Evolutionary conservation across 2,329 filamentous ascomycete genomes (phyloP), one percentile per base, ranked within the genome.

Genomic region (Madurella mycetomatis): DNA sequence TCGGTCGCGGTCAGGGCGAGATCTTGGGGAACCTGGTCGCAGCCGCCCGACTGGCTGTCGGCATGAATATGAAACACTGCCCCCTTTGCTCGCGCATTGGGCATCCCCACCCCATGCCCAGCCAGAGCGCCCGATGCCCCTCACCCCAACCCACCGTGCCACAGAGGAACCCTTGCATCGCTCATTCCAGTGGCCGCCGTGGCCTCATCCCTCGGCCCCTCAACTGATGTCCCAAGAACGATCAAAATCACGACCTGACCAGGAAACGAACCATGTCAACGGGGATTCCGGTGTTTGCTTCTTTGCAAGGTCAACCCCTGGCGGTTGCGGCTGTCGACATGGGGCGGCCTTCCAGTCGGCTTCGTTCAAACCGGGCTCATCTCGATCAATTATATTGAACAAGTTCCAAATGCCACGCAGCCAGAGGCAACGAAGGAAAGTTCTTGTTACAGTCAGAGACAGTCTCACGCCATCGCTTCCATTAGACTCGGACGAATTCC

Each of bases 11-110:
- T 57, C 48, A 51, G 54, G 51, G 48, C 41, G 8, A 50, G 59
- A 62, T 60, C 57, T 42, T 59, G 58, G 57, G 57, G 57, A 62
- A 62, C 55, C 60, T 34, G 40, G 58, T 53, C 39, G 44, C 48
- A 49, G 41, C 40, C 56, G 59, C 54, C 49, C 50, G 52, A 62
- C 45, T 60, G 56, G 62, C 40, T 54, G 44, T 41, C 41, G 48
- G 53, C 49, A 55, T 53, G 51, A 58, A 61, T 54, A 52, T 64
- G 62, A 64, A 64, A 64, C 62, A 53, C 43, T 15, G 45, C 55
- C 60, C 54, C 54, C 51, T 60, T 51, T 41, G n/a, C 47, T 50
- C 34, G 46, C 42, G 42, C 51, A 47, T 30, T 31, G 12, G 32
- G 12, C 18, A 45, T 17, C 56, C 49, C 32, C 34, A 43, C 43